Base-by-base conservation (phyloP, 2,329 filamentous ascomycete species). In the Fusarium continuum region DNA sequence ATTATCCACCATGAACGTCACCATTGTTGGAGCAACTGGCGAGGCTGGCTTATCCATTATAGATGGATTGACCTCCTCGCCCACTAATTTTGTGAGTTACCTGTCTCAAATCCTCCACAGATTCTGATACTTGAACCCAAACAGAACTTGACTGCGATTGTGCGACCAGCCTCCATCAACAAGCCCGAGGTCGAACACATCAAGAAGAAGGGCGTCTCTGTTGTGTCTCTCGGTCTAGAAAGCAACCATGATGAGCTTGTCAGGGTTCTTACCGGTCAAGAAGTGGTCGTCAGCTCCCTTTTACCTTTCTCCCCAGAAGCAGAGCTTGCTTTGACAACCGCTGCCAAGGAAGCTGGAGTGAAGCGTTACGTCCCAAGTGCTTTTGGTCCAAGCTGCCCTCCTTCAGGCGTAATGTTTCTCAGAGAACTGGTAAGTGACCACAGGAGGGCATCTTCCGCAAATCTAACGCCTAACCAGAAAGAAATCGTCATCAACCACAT, bases 401-500 rank as follows among this genome's bases (percentile, higher is more conserved):
- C 56, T 4, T 8, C 11, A 2, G 61, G 61, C 2, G 61, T 65
- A 3, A 52, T 65, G 61, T 19, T 41, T 16, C 23, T 65, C 1
- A 32, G 61, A 7, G 61, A 62, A 14, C 4, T 49, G 3, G 61
- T 63, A 54, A n/a, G 61, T 26, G 4, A 1, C 5, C 4, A 9
- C 4, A 2, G 4, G 5, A 7, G 9, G n/a, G 4, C 6, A 6
- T 1, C 2, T 23, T 17, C 6, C 3, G 7, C 11, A 13, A 6
- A 8, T 32, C 43, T 61, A 22, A 61, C 23, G 16, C 11, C 5
- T 25, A 2, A 2, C 6, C 5, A 71, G 70, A 86, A 86, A 75
- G 81, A 86, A 61, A 72, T 75, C 3, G 75, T 85, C 11, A 77
- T 82, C 66, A 77, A 82, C 53, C 77, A 82, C 48, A 75, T 86